Percentiles rank a stretch among this genome's conserved stretches.
phyloP scores from a whole-genome alignment of 441 rosid species.

The Rhodomyrtus psidioides region DNA sequence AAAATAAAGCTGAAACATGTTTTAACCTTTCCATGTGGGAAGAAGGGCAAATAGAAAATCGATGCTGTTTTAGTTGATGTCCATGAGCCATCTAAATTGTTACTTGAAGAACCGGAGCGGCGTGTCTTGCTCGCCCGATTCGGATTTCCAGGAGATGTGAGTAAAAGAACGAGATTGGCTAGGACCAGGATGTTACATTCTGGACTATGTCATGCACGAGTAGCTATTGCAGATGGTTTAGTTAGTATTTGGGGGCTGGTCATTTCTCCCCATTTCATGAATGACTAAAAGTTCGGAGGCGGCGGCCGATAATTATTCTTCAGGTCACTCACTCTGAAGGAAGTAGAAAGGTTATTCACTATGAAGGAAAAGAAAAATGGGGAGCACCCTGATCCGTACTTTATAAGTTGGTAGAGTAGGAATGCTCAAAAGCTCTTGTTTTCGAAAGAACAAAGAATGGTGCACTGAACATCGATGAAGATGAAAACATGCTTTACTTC shows the following conservation, averaged over 20 bases:
- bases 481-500: background rate
- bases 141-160: background rate
- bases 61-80: background rate
- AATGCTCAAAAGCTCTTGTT: background rate
- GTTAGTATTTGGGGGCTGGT: background rate
- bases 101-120: background rate
- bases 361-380: background rate
- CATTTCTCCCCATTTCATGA: background rate
- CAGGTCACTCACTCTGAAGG: too few relatives aligned
- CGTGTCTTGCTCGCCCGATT: background rate
- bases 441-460: background rate
- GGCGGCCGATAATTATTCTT: too few relatives aligned
- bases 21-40: background rate
- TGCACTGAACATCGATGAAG: background rate
- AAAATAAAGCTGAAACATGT: background rate
- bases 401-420: background rate
- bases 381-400: background rate
- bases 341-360: too few relatives aligned
- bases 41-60: background rate
- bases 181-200: background rate
- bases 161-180: background rate
- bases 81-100: background rate
- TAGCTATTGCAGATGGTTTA: background rate
- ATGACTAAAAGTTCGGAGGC: too few relatives aligned
- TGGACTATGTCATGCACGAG: background rate